Evolutionary conservation across 805 yeast species (phyloP).

Genomic region (Ogataea paradorogensis): DNA sequence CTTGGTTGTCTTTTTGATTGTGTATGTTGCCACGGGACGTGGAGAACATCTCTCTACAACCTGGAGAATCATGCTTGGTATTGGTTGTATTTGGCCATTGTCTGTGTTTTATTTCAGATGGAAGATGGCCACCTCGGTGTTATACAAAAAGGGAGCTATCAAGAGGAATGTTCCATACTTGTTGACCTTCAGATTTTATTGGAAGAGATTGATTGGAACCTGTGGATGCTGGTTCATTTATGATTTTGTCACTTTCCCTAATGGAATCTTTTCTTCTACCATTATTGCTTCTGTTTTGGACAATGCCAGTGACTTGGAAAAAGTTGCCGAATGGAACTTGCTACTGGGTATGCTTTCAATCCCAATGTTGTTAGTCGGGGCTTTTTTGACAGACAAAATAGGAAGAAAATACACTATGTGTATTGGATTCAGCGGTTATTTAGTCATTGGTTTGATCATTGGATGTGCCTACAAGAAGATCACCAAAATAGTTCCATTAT

Average conservation of each 20-base stretch:
- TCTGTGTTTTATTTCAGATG: conserved; percentile 68
- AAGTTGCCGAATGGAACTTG: conserved; percentile 71
- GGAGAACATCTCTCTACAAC: conserved; percentile 45
- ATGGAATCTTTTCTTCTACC: conserved; percentile 55
- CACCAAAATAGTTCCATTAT: conserved; percentile 55
- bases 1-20: conserved; percentile 62
- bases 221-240: conserved; percentile 77
- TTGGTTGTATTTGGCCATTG: conserved; percentile 67
- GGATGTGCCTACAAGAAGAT: conserved; percentile 61
- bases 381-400: conserved; percentile 56
- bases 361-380: conserved; percentile 75
- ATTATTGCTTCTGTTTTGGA: conserved; percentile 51
- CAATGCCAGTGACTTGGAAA: conserved; percentile 42
- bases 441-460: conserved; percentile 68
- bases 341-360: conserved; percentile 61
- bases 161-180: conserved; percentile 54
- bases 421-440: conserved; percentile 67
- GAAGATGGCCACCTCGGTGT: conserved; percentile 63
- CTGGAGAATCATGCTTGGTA: conserved; percentile 70
- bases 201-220: conserved; percentile 67
- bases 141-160: conserved; percentile 65
- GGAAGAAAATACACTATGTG: conserved; percentile 74
- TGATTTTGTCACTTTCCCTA: conserved; percentile 79
- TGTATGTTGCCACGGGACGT: conserved; percentile 52
- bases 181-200: conserved; percentile 61